phyloP scores from a whole-genome alignment of 805 yeast genomes.

The Metschnikowia rubicola region DNA sequence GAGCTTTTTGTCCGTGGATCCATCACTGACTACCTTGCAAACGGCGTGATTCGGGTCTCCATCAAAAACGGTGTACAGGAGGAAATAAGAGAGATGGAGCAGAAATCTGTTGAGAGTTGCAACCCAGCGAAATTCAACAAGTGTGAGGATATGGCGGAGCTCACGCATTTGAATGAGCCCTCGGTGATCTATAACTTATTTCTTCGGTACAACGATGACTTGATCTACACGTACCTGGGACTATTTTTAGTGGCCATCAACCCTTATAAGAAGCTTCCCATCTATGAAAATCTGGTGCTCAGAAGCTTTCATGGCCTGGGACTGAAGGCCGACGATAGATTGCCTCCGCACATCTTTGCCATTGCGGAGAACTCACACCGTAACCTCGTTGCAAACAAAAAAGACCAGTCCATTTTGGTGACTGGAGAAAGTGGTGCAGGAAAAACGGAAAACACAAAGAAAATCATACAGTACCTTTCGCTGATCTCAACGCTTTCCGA shows the following conservation, averaged over 20 bases:
- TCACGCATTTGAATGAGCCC: slow-evolving; percentile 92
- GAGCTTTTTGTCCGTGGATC: slow-evolving; percentile 60
- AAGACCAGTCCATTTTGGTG: slow-evolving; percentile 88
- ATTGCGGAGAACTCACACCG: slow-evolving; percentile 84
- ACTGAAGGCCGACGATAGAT: slow-evolving; percentile 20
- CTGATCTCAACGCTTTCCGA: slow-evolving; percentile 50
- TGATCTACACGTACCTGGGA: slow-evolving; percentile 92
- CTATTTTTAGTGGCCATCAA: slow-evolving; percentile 91
- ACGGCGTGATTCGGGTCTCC: slow-evolving; percentile 35
- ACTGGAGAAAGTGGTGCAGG: slow-evolving; percentile 99
- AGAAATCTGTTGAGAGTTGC: slow-evolving; percentile 53
- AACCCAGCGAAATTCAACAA: slow-evolving; percentile 89
- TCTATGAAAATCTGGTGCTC: slow-evolving; percentile 61
- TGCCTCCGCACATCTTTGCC: slow-evolving; percentile 87
- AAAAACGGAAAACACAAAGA: slow-evolving; percentile 95
- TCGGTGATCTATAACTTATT: slow-evolving; percentile 85
- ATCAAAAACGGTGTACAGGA: slow-evolving; percentile 40
- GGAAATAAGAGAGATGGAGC: slow-evolving; percentile 41
- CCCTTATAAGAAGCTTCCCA: slow-evolving; percentile 75
- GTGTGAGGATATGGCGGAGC: slow-evolving; percentile 92
- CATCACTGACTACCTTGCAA: slow-evolving; percentile 43
- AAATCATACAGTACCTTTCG: slow-evolving; percentile 86
- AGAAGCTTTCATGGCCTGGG: slow-evolving; percentile 46
- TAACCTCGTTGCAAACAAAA: slow-evolving; percentile 61
- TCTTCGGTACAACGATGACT: slow-evolving; percentile 70